Evolutionary conservation across 2,329 filamentous ascomycete genomes (phyloP).

Genomic region (Penicillium sp.): DNA sequence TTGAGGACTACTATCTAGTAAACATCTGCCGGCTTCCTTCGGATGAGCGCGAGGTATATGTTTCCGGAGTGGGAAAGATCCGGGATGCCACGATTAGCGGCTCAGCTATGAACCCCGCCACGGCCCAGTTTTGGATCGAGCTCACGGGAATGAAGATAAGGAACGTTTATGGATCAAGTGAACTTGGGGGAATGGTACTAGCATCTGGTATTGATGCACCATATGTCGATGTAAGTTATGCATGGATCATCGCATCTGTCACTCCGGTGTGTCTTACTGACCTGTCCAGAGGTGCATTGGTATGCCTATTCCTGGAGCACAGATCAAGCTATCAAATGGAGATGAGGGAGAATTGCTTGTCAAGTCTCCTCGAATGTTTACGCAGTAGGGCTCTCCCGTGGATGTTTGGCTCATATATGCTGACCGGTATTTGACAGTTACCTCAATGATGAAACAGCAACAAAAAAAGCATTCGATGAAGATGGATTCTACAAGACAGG

Average conservation of each 20-base stretch:
- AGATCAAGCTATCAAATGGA: constrained; percentile 2
- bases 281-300: neutral
- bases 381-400: neutral
- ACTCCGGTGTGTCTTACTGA: neutral
- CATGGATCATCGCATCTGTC: neutral
- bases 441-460: neutral
- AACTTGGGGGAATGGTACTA: neutral
- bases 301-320: no score
- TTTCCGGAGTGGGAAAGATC: neutral
- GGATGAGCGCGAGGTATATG: neutral
- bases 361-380: constrained; percentile 5
- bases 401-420: constrained; percentile 1
- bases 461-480: neutral
- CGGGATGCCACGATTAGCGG: neutral
- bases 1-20: neutral
- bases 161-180: neutral
- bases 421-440: neutral
- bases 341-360: constrained; percentile 3
- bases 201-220: neutral
- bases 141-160: neutral
- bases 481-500: neutral
- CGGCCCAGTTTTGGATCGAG: neutral
- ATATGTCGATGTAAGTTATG: neutral
- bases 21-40: neutral
- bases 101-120: neutral